Evolutionary conservation across 2,329 filamentous ascomycete species (phyloP).

Genomic region (Clonostachys rhizophaga): DNA sequence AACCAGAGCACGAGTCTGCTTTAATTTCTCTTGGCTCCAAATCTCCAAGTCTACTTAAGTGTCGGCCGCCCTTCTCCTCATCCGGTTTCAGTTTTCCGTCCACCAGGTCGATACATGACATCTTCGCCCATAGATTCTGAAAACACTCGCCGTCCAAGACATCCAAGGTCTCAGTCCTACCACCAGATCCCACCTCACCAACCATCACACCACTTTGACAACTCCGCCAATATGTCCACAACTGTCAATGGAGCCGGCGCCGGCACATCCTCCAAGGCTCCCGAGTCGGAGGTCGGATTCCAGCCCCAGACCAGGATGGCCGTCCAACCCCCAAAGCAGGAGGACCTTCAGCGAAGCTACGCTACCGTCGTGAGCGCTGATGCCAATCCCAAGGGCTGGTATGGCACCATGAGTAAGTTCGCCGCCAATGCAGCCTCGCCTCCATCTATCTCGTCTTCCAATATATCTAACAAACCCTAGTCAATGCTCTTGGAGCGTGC

Average conservation of each 20-base stretch:
- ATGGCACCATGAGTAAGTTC: constrained; percentile 74
- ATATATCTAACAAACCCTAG: constrained; percentile 22
- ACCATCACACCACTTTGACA: too few relatives aligned
- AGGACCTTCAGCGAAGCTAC: constrained; percentile 82
- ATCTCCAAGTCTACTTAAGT: too few relatives aligned
- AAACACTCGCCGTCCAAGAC: too few relatives aligned
- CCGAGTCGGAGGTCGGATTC: constrained; percentile 31
- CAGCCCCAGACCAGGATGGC: constrained; percentile 51
- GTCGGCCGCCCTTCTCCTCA: too few relatives aligned
- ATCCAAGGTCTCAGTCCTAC: too few relatives aligned
- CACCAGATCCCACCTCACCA: too few relatives aligned
- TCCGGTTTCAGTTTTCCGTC: too few relatives aligned
- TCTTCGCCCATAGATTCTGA: too few relatives aligned
- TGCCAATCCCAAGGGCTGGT: constrained; percentile 76
- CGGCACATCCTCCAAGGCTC: constrained; percentile 20
- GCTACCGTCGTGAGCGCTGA: constrained; percentile 62
- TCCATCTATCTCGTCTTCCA: neutral
- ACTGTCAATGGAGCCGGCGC: constrained; percentile 4
- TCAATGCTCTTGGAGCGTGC: constrained; percentile 68
- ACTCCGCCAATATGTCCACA: neutral
- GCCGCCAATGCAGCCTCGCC: neutral
- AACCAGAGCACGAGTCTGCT: too few relatives aligned
- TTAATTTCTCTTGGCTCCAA: too few relatives aligned
- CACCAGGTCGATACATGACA: too few relatives aligned
- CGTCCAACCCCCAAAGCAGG: constrained; percentile 75